Conservation (phyloP, 768 basidiomycete species). For the Lentinula edodes region DNA sequence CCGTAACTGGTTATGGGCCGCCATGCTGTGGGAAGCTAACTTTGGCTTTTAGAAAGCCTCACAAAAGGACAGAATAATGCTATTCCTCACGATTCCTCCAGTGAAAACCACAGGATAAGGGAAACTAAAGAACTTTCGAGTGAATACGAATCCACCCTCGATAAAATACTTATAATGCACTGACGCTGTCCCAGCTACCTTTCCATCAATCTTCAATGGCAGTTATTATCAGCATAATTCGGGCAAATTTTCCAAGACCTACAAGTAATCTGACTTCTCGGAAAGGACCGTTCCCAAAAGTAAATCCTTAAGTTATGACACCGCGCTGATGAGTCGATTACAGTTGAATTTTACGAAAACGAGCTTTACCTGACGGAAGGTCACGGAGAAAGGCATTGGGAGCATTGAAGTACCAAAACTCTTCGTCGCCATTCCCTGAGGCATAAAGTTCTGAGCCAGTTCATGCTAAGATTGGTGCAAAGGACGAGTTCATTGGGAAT, state of each 20-base stretch:
- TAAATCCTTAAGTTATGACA: slow-evolving; percentile 16
- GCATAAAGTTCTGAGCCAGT: slow-evolving; percentile 58
- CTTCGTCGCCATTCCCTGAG: slow-evolving; percentile 52
- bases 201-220: slow-evolving; percentile 36
- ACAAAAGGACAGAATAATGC: neutral
- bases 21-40: slow-evolving; percentile 4
- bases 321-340: neutral
- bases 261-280: slow-evolving; percentile 26
- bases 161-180: slow-evolving; percentile 15
- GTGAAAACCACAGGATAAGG: slow-evolving; percentile 66
- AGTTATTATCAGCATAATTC: slow-evolving; percentile 41
- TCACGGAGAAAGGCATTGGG: slow-evolving; percentile 36
- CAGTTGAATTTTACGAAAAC: neutral
- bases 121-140: slow-evolving; percentile 16
- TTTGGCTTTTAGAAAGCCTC: neutral
- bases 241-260: neutral
- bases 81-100: slow-evolving; percentile 51
- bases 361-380: slow-evolving; percentile 24
- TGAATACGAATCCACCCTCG: neutral
- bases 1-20: slow-evolving; percentile 5
- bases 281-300: slow-evolving; percentile 40
- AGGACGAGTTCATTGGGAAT: slow-evolving; percentile 22
- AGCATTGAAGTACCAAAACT: slow-evolving; percentile 45
- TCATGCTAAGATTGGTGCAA: neutral
- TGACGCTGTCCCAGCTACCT: slow-evolving; percentile 39